Evolutionary conservation across 1,284 basidiomycete species (phyloP), one percentile per base, ranked within the genome.

Genomic region (Pholiota adiposa): DNA sequence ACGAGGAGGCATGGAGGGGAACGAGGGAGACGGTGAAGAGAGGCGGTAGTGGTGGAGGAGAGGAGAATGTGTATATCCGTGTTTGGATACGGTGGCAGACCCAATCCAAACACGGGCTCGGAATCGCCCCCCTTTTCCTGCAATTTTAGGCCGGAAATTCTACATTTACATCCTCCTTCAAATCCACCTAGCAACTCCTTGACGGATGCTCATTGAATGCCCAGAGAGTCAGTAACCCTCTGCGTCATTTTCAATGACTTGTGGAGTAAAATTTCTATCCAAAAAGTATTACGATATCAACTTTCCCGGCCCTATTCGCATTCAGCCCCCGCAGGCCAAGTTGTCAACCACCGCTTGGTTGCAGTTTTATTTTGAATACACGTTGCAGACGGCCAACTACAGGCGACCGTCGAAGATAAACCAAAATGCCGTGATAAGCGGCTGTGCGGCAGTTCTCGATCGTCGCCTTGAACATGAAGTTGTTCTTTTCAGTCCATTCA

Each of bases 1-100:
- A 70, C 78, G 77, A 71, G 76, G 70, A 73, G 77, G 71, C 77
- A 79, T 79, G 66, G 61, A 67, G 61, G 68, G 67, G 66, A 49
- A 65, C 62, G 61, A 55, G 63, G 64, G 59, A 51, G 62, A 62
- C 60, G 51, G 50, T 43, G 62, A 53, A 46, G 56, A 64, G 63
- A 58, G 58, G 61, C 57, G 62, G 61, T 58, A 46, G 56, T 44
- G 48, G 60, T 52, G 59, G 3, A 12, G 36, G 14, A 16, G 50
- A 59, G 59, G 62, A 59, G 61, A 57, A 34, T 27, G 34, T 51
- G 27, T 46, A 23, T 46, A 46, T 46, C 44, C 21, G 12, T 46
- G 44, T 46, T 46, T 46, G 44, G 23, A 46, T 23, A 8, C 12
- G 44, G 40, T 43, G 40, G 40, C 40, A 43, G 40, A 3, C 40